phyloP scores from a whole-genome alignment of 1,284 basidiomycete species.

The Leccinum subrobustum region DNA sequence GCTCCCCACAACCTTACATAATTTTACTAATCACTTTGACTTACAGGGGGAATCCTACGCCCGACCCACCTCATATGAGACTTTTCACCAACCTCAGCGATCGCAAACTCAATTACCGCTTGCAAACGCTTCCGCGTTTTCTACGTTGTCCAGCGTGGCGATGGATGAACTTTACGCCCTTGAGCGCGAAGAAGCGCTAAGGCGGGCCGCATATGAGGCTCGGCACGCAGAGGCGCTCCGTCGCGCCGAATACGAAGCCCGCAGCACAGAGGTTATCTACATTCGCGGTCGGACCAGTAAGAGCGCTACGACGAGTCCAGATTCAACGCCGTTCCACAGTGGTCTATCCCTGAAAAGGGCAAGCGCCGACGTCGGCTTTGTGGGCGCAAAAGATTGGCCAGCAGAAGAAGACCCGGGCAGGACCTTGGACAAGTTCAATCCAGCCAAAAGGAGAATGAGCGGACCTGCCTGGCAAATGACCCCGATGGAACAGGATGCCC shows the following conservation, averaged over 20 bases:
- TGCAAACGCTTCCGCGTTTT: conserved; percentile 56
- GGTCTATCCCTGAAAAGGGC: conserved; percentile 22
- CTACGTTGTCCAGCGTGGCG: conserved; percentile 75
- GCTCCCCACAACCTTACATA: conserved; percentile 26
- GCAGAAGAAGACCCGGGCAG: conserved; percentile 33
- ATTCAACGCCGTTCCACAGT: conserved; percentile 48
- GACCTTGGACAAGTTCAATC: conserved; percentile 21
- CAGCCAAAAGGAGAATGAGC: conserved; percentile 43
- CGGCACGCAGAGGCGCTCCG: conserved; percentile 77
- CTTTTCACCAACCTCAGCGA: conserved; percentile 42
- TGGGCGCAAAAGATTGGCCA: conserved; percentile 39
- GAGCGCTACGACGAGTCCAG: conserved; percentile 71
- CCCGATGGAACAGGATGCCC: conserved; percentile 33
- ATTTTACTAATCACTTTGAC: conserved; percentile 17
- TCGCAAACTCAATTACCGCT: conserved; percentile 36
- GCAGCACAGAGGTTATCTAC: conserved; percentile 56
- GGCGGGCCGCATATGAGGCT: conserved; percentile 84
- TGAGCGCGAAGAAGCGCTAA: conserved; percentile 80
- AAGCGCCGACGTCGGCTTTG: conserved; percentile 40
- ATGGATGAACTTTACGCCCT: conserved; percentile 85
- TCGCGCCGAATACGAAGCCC: conserved; percentile 73
- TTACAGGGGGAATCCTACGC: conserved; percentile 63
- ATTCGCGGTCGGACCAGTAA: conserved; percentile 48
- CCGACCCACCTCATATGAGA: conserved; percentile 60
- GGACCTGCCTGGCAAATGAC: conserved; percentile 54